A percentile compares a stretch with the other conserved stretches of the same genome.
These are phyloP conservation scores for Parietaria judaica DNA, from an alignment of 306 rosid species.

Conservation along the genomic window DNA sequence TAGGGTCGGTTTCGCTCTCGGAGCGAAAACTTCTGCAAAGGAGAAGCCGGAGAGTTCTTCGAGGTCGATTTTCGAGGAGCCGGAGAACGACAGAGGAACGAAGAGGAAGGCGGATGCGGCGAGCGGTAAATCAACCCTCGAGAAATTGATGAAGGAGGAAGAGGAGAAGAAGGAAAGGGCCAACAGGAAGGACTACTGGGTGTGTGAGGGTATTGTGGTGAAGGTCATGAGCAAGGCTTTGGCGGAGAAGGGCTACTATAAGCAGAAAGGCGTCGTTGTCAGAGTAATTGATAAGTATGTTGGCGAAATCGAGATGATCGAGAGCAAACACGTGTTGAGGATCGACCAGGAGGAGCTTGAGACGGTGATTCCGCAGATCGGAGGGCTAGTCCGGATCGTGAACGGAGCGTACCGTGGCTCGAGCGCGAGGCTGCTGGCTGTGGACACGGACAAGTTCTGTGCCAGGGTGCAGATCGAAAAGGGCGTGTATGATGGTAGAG, in stretches of 20 bases:
- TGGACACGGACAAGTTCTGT: constrained; percentile 56
- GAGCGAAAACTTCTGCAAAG: constrained; percentile 34
- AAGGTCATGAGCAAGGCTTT: constrained; percentile 85
- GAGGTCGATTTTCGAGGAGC: constrained; percentile 43
- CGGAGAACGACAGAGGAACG: constrained; percentile 34
- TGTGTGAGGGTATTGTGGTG: constrained; percentile 48
- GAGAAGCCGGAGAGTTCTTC: constrained; percentile 47
- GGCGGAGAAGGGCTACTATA: constrained; percentile 82
- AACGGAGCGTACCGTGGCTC: constrained; percentile 90
- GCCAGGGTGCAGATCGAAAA: constrained; percentile 89
- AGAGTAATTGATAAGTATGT: constrained; percentile 78
- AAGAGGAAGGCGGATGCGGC: constrained; percentile 47
- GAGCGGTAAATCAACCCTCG: constrained; percentile 49
- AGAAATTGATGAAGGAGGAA: constrained; percentile 74
- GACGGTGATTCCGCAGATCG: constrained; percentile 85
- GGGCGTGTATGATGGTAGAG: constrained; percentile 81
- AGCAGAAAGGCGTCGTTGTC: constrained; percentile 70
- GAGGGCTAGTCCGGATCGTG: constrained; percentile 73
- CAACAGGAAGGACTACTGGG: constrained; percentile 84
- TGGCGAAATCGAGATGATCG: constrained; percentile 83
- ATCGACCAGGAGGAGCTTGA: constrained; percentile 85
- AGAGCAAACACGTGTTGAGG: constrained; percentile 75
- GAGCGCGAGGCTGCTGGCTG: constrained; percentile 54
- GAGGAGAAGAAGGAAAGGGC: constrained; percentile 78
- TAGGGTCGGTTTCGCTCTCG: constrained; percentile 71